Percentiles rank a stretch among this genome's conserved stretches.
These are phyloP conservation scores for Myotisia sp. DNA, from an alignment of 2,329 filamentous ascomycete genomes.

Conservation along the genomic window DNA sequence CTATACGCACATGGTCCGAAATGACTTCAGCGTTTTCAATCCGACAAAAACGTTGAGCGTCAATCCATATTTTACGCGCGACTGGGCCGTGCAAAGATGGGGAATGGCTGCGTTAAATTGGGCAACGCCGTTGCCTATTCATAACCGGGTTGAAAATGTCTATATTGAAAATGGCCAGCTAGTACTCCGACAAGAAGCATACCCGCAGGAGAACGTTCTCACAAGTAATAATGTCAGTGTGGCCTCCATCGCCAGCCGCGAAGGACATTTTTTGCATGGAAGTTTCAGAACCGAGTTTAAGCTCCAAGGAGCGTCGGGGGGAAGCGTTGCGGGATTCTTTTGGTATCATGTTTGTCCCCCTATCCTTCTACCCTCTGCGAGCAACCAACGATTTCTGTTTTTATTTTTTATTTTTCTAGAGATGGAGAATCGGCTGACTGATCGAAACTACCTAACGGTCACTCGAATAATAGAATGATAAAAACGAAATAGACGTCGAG, in stretches of 20 bases:
- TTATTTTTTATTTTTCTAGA: conserved; percentile 1
- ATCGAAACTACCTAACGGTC: background rate
- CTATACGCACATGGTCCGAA: conserved; percentile 17
- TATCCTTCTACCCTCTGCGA: background rate
- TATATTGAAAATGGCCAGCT: conserved; percentile 15
- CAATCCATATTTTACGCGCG: conserved; percentile 13
- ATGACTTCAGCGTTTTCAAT: conserved; percentile 15
- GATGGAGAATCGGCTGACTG: background rate
- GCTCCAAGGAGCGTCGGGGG: conserved; percentile 16
- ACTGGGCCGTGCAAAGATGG: conserved; percentile 19
- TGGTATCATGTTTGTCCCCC: conserved; percentile 18
- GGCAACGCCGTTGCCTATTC: conserved; percentile 15
- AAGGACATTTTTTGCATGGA: conserved; percentile 16
- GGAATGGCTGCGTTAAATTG: conserved; percentile 14
- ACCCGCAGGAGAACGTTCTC: conserved; percentile 11
- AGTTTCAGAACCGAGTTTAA: conserved; percentile 18
- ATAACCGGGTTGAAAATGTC: conserved; percentile 17
- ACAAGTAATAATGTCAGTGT: conserved; percentile 15
- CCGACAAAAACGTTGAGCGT: conserved; percentile 12
- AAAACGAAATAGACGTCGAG: conserved; percentile 19
- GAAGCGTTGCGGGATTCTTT: conserved; percentile 19
- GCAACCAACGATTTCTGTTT: background rate
- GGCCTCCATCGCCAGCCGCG: conserved; percentile 16
- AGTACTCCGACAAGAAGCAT: conserved; percentile 16
- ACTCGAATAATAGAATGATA: conserved; percentile 14